Base-by-base conservation (phyloP, 257 asterid species). In the Solanum dulcamara region DNA sequence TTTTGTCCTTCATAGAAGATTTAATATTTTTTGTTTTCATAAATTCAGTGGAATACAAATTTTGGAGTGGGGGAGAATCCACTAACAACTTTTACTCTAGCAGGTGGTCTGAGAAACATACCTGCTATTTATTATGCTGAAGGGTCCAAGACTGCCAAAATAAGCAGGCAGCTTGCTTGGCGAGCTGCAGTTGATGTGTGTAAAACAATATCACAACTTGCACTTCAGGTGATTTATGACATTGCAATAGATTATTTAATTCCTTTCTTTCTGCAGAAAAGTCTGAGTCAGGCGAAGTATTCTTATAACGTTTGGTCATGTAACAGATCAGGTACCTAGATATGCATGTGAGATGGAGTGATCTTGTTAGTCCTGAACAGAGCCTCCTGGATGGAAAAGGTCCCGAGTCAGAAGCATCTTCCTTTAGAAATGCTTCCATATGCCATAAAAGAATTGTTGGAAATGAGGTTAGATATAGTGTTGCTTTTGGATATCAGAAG, bases 271-370 rank as follows among this genome's bases (percentile, higher is more conserved):
- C 44, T 48, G 35, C 83, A 79, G 64, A 32, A 30, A 77, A 50
- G 42, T 79, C 22, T 46, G 40, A 77, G 83, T 77, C 28, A 6
- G 64, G 83, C n/a, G 4, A 32, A 17, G 46, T 30, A 30, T 48
- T 44, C 59, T 48, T 50, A 77, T 50, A 22, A 68, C 7, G 7
- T 68, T 51, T 24, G 53, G 33, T 84, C 33, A 86, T 79, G 86
- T 92, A 87, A 86, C 94, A 94, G 99, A 96, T 95, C 83, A 90
- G 99, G 84, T 92, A 88, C 93, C 93, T 95, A 85, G 97, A 94
- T 88, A 81, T 86, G 68, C 90, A 91, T 91, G 90, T 95, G 85
- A 90, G 95, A 87, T 95, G 99, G 99, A 87, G 86, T 85, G 97
- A 95, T 89, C 93, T 95, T 85, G 90, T 89, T 87, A 92, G 92